phyloP scores from a whole-genome alignment of 768 basidiomycete genomes.

The Ramaria sp. region DNA sequence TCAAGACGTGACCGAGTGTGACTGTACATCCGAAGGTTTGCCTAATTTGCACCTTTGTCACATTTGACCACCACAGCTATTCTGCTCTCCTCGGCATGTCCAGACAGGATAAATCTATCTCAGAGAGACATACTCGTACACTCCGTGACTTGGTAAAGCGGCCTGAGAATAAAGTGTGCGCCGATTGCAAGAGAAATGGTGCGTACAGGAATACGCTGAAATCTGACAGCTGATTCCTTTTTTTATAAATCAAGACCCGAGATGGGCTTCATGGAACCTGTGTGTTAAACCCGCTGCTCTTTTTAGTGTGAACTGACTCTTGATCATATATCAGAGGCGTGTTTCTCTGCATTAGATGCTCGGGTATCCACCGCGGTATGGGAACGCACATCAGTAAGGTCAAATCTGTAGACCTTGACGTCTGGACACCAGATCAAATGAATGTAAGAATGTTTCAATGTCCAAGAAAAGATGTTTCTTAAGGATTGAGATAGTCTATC shows the following conservation, averaged over 20 bases:
- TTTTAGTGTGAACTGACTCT: neutral
- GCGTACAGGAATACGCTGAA: slow-evolving; percentile 16
- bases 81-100: slow-evolving; percentile 18
- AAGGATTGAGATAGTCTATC: slow-evolving; percentile 41
- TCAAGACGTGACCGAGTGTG: no score
- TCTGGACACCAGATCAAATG: slow-evolving; percentile 98
- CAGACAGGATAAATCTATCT: slow-evolving; percentile 75
- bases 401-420: slow-evolving; percentile 94
- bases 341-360: slow-evolving; percentile 94
- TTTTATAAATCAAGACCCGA: slow-evolving; percentile 54
- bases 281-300: slow-evolving; percentile 24
- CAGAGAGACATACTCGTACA: slow-evolving; percentile 65
- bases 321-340: slow-evolving; percentile 49
- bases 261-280: slow-evolving; percentile 99
- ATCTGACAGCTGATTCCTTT: slow-evolving; percentile 8
- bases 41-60: no score
- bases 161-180: slow-evolving; percentile 89
- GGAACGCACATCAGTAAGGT: slow-evolving; percentile 97
- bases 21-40: no score
- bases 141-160: slow-evolving; percentile 81
- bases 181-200: slow-evolving; percentile 97
- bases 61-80: no score
- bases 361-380: slow-evolving; percentile 95
- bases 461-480: neutral
- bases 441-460: slow-evolving; percentile 39